These are phyloP conservation scores for Amanita rimosa DNA, from an alignment of 768 basidiomycete genomes.

Conservation along the genomic window DNA sequence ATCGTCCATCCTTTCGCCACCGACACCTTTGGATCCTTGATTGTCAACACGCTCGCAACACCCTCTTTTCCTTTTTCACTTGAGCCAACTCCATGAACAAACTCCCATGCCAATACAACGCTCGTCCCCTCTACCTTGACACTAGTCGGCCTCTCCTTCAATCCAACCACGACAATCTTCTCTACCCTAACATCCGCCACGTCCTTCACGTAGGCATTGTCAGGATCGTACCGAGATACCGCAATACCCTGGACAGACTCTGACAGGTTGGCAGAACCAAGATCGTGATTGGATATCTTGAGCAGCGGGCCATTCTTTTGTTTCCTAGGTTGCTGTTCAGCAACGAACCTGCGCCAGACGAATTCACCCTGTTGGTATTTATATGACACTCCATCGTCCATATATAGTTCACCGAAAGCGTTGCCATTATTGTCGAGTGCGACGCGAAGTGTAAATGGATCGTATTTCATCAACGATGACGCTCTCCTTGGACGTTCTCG, in stretches of 20 bases:
- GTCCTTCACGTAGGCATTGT: slow-evolving; percentile 59
- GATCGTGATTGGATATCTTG: slow-evolving; percentile 42
- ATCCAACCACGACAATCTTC: slow-evolving; percentile 69
- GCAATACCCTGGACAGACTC: slow-evolving; percentile 42
- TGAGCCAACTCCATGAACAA: slow-evolving; percentile 43
- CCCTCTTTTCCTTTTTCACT: slow-evolving; percentile 37
- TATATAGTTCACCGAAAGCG: slow-evolving; percentile 82
- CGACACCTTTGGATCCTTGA: slow-evolving; percentile 63
- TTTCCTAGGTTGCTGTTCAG: slow-evolving; percentile 34
- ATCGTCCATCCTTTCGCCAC: slow-evolving; percentile 61
- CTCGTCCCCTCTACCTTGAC: slow-evolving; percentile 40
- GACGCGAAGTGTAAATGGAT: slow-evolving; percentile 87
- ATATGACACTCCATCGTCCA: slow-evolving; percentile 89
- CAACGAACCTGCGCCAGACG: slow-evolving; percentile 71
- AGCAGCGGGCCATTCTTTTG: slow-evolving; percentile 18
- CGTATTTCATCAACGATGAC: slow-evolving; percentile 78
- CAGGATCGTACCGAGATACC: slow-evolving; percentile 35
- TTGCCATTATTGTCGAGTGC: slow-evolving; percentile 48
- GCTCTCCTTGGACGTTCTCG: slow-evolving; percentile 82
- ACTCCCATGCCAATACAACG: slow-evolving; percentile 57
- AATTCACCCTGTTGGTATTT: slow-evolving; percentile 65
- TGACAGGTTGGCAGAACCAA: slow-evolving; percentile 30
- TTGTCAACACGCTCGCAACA: slow-evolving; percentile 45
- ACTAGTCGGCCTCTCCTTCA: slow-evolving; percentile 46
- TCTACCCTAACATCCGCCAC: slow-evolving; percentile 71